A percentile compares a stretch with the other conserved stretches of the same genome.
Evolutionary conservation across 169 alveolate species (phyloP).

Genomic region (Cryptosporidium muris): DNA sequence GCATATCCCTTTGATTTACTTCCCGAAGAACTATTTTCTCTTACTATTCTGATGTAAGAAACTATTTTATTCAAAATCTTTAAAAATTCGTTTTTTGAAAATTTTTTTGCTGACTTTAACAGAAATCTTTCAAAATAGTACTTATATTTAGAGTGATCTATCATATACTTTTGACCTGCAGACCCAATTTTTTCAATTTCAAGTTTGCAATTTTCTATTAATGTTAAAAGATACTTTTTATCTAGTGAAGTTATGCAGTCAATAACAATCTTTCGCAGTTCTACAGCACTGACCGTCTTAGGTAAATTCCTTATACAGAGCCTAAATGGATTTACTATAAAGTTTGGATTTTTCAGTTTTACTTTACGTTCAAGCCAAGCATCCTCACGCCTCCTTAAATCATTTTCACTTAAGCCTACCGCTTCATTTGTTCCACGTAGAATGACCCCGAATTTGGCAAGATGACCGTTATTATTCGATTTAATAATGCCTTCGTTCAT

Average conservation of each 20-base stretch:
- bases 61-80: slow-evolving; percentile 15
- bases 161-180: background rate
- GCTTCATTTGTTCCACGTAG: slow-evolving; percentile 61
- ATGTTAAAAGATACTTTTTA: background rate
- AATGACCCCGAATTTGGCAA: slow-evolving; percentile 21
- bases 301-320: slow-evolving; percentile 55
- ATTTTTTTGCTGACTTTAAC: background rate
- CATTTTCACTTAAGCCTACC: slow-evolving; percentile 53
- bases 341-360: slow-evolving; percentile 46
- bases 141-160: background rate
- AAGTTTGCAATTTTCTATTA: background rate
- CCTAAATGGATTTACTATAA: slow-evolving; percentile 28
- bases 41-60: slow-evolving; percentile 18
- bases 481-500: background rate
- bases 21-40: slow-evolving; percentile 3
- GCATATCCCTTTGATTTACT: slow-evolving; percentile 56
- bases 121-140: too few species aligned
- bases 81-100: slow-evolving; percentile 5
- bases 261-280: slow-evolving; percentile 7
- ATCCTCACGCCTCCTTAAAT: slow-evolving; percentile 51
- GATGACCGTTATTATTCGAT: background rate
- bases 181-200: slow-evolving; percentile 16
- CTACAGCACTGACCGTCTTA: slow-evolving; percentile 3
- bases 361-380: slow-evolving; percentile 44
- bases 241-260: slow-evolving; percentile 8